These are phyloP conservation scores for Ascochyta fabae DNA, from an alignment of 2,329 filamentous ascomycete genomes.

Conservation along the genomic window DNA sequence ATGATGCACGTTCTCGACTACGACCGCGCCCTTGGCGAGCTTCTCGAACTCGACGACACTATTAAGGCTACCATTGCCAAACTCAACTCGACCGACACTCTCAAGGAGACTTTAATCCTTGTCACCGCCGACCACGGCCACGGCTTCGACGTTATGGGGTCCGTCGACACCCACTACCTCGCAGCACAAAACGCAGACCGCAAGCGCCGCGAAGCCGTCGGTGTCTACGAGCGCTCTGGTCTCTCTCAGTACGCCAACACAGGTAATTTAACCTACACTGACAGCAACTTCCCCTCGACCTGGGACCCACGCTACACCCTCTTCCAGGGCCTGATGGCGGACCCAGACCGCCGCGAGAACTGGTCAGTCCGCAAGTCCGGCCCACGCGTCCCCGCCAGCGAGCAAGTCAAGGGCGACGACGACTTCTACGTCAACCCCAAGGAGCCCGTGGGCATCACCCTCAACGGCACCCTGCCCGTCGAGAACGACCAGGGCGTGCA, in stretches of 20 bases:
- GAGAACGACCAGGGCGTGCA: conserved; percentile 63
- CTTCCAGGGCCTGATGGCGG: conserved; percentile 72
- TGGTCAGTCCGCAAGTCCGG: conserved; percentile 73
- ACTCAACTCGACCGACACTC: conserved; percentile 68
- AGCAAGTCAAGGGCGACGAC: conserved; percentile 57
- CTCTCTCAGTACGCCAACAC: conserved; percentile 75
- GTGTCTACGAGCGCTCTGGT: conserved; percentile 75
- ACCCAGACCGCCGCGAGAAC: conserved; percentile 78
- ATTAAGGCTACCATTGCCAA: conserved; percentile 75
- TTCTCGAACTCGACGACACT: conserved; percentile 86
- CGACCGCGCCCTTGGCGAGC: conserved; percentile 81
- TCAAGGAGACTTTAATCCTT: conserved; percentile 78
- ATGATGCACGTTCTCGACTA: conserved; percentile 88
- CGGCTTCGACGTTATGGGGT: conserved; percentile 86
- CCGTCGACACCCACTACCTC: conserved; percentile 80
- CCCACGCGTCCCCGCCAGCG: conserved; percentile 66
- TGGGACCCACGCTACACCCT: conserved; percentile 87
- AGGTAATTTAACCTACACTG: conserved; percentile 68
- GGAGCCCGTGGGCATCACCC: conserved; percentile 71
- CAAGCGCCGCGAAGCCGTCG: conserved; percentile 76
- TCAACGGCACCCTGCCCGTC: conserved; percentile 77
- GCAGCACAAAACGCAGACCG: conserved; percentile 69
- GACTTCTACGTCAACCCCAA: conserved; percentile 72
- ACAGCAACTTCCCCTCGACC: conserved; percentile 80
- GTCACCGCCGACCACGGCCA: conserved; percentile 90